Evolutionary conservation across 768 basidiomycete species (phyloP).

Genomic region (Mycena amicta): DNA sequence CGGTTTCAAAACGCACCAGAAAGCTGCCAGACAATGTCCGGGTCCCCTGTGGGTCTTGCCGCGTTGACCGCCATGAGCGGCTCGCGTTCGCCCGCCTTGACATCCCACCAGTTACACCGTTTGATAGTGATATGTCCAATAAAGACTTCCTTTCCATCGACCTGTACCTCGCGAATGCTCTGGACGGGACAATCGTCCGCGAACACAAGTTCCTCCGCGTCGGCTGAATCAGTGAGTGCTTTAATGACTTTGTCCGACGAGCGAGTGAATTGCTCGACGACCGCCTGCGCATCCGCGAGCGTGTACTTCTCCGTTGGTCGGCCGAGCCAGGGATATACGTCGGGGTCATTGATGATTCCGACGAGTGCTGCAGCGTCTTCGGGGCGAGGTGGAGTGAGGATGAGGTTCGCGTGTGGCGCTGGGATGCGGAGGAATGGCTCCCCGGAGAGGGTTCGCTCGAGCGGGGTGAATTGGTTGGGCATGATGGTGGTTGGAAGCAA

Average conservation of each 20-base stretch:
- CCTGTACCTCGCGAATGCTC: constrained; percentile 43
- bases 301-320: constrained; percentile 48
- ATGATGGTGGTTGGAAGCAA: not conserved
- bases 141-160: constrained; percentile 46
- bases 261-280: not conserved
- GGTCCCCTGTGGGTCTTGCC: constrained; percentile 40
- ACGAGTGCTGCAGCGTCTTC: constrained; percentile 35
- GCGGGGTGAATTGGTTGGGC: constrained; percentile 22
- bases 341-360: constrained; percentile 41
- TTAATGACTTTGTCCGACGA: constrained; percentile 24
- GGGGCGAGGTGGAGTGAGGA: constrained; percentile 48
- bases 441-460: constrained; percentile 38
- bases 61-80: constrained; percentile 40
- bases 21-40: constrained; percentile 49
- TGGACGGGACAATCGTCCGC: constrained; percentile 44
- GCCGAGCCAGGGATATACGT: constrained; percentile 38
- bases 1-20: constrained; percentile 45
- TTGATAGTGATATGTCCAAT: constrained; percentile 40
- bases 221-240: constrained; percentile 20
- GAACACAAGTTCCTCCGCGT: constrained; percentile 23
- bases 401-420: constrained; percentile 40
- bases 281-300: constrained; percentile 2
- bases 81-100: constrained; percentile 29
- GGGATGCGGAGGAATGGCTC: constrained; percentile 52
- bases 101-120: constrained; percentile 23